Evolutionary conservation across 495 filamentous ascomycete genomes (phyloP), one percentile per base, ranked within the genome.

Genomic region (Letharia columbiana): DNA sequence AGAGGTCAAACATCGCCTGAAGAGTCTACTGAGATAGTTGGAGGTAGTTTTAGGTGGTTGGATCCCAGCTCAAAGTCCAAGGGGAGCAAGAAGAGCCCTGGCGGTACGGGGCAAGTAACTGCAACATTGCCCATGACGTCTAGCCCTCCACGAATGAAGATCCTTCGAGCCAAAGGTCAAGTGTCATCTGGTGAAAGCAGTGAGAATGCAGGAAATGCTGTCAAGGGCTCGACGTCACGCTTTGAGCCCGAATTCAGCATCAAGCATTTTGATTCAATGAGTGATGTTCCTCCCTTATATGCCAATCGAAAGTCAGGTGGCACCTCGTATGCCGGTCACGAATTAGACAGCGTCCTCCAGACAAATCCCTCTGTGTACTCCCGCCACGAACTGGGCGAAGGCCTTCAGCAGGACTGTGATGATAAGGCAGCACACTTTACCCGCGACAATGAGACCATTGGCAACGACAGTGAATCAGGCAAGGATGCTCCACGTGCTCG

Each of bases 281-380:
- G 52, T 44, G 35, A 23, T 33, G 40, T 50, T 33, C 11, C 3
- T 41, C 40, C 10, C 12, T 42, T 13, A 13, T 42, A 42, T 42
- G 10, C 40, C 40, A 42, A 42, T 42, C 40, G 12, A 42, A 42
- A 10, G 11, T 12, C 10, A 42, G 40, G 40, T 12, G 11, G 40
- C 40, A 63, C 47, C 40, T 44, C 61, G 28, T 31, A 41, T 37
- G 17, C 20, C 33, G 45, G 61, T 37, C 41, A 63, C 61, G 17
- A 31, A 28, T 39, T 49, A 12, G 61, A 63, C 5, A n/a, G 39
- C 45, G 40, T 42, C 40, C 2, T 42, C 40, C 40, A 42, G 9
- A 10, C 40, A 42, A 42, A 12, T 42, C 5, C 40, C 2, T 42
- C 40, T 10, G 40, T 11, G 40, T 2, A 42, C 11, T 42, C 40